Conservation (phyloP, 768 basidiomycete species). For the Suillus subaureus region DNA sequence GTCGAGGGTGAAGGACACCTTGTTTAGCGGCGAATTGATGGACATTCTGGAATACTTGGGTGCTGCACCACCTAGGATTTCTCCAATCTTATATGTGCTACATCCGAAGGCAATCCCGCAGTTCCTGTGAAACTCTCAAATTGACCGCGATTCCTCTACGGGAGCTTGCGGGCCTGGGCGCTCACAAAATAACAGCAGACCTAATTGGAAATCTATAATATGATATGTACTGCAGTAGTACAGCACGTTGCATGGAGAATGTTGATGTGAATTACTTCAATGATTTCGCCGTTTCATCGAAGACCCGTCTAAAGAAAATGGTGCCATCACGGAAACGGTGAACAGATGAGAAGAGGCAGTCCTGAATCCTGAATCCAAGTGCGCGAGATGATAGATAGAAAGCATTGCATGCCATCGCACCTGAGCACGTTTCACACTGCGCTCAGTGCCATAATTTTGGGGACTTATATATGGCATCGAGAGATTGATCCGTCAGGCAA, state of each 20-base stretch:
- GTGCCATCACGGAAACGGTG: too few relatives aligned
- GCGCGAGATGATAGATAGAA: not conserved
- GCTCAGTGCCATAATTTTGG: not conserved
- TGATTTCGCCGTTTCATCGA: too few relatives aligned
- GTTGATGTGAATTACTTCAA: too few relatives aligned
- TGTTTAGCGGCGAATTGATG: conserved; percentile 13
- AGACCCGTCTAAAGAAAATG: not conserved
- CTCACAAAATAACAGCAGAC: not conserved
- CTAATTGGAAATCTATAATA: not conserved
- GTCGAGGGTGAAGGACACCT: conserved; percentile 24
- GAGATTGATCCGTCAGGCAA: not conserved
- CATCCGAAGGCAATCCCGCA: not conserved
- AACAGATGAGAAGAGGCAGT: too few relatives aligned
- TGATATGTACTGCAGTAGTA: too few relatives aligned
- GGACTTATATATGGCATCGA: not conserved
- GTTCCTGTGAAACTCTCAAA: not conserved
- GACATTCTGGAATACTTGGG: not conserved
- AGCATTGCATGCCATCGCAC: too few relatives aligned
- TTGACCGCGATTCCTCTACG: not conserved
- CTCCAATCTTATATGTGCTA: not conserved
- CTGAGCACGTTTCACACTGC: too few relatives aligned
- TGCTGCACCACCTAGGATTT: not conserved
- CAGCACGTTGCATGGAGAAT: too few relatives aligned
- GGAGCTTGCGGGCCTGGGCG: not conserved
- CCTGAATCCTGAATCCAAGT: too few relatives aligned